Evolutionary conservation across 352 stramenopile species (phyloP).

Genomic region (Phytophthora europaea): DNA sequence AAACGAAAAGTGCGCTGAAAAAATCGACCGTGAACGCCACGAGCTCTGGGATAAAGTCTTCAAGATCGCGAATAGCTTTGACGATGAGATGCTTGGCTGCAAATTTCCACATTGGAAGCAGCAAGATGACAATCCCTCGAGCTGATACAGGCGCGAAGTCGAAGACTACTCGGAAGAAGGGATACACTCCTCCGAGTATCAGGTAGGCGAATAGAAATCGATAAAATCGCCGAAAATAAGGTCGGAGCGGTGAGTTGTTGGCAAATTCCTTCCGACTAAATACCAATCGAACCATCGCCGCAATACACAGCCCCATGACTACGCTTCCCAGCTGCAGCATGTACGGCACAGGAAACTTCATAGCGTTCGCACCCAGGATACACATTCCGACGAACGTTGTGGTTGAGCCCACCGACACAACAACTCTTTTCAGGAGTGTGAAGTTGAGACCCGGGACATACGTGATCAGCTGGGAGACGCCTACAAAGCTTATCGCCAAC

Average conservation of each 20-base stretch:
- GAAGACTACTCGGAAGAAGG: slow-evolving; percentile 13
- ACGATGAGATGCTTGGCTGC: slow-evolving; percentile 8
- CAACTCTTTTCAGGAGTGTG: slow-evolving; percentile 6
- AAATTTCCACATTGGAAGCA: slow-evolving; percentile 12
- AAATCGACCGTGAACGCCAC: slow-evolving; percentile 22
- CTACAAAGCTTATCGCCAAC: slow-evolving; percentile 3
- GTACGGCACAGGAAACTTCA: slow-evolving; percentile 27
- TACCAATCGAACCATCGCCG: slow-evolving; percentile 17
- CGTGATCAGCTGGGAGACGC: slow-evolving; percentile 6
- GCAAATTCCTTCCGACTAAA: slow-evolving; percentile 7
- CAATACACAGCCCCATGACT: slow-evolving; percentile 1
- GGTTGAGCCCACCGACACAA: slow-evolving; percentile 14
- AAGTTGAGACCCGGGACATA: slow-evolving; percentile 20
- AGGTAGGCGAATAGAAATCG: slow-evolving; percentile 20
- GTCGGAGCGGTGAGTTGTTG: slow-evolving; percentile 2
- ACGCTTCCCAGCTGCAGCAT: slow-evolving; percentile 10
- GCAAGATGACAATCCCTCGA: slow-evolving; percentile 5
- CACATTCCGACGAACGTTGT: slow-evolving; percentile 1
- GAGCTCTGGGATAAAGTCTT: slow-evolving; percentile 14
- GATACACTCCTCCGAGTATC: slow-evolving; percentile 15
- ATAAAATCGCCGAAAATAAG: slow-evolving; percentile 3
- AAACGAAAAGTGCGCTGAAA: slow-evolving; percentile 32
- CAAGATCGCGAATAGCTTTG: neutral
- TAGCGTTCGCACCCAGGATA: neutral
- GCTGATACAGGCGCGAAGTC: slow-evolving; percentile 1